Evolutionary conservation across 208 protist species (phyloP).

Genomic region (Leishmania turanica): DNA sequence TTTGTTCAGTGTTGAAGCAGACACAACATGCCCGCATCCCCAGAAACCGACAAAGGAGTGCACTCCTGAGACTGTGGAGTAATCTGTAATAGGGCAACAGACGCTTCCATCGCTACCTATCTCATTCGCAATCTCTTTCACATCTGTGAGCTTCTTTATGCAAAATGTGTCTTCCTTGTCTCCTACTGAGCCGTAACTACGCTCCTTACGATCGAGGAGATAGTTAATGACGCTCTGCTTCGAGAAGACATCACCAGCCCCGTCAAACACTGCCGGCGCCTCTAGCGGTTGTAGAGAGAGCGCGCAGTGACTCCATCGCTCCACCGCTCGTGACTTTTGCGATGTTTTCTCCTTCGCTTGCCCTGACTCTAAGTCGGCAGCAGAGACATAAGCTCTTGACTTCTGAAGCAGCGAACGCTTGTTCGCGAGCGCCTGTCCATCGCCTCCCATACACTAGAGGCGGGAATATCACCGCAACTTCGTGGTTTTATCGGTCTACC

Average conservation of each 20-base stretch:
- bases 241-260: conserved; percentile 62
- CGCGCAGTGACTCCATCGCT: conserved; percentile 67
- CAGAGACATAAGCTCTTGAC: conserved; percentile 45
- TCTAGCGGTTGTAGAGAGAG: conserved; percentile 61
- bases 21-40: conserved; percentile 78
- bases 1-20: conserved; percentile 25
- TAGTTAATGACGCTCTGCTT: conserved; percentile 71
- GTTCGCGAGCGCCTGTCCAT: conserved; percentile 82
- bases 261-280: conserved; percentile 64
- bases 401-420: conserved; percentile 69
- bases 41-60: conserved; percentile 78
- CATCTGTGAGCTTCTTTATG: conserved; percentile 55
- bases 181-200: not conserved
- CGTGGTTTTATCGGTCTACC: not conserved
- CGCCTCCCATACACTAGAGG: conserved; percentile 59
- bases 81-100: conserved; percentile 63
- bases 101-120: conserved; percentile 34
- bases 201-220: conserved; percentile 36
- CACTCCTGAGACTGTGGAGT: conserved; percentile 45
- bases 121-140: conserved; percentile 54
- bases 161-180: not conserved
- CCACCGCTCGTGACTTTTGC: conserved; percentile 15
- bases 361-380: conserved; percentile 23
- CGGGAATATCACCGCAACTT: not conserved
- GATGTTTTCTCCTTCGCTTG: conserved; percentile 25